Evolutionary conservation across 345 rosid species (phyloP), one percentile per base, ranked within the genome.

Genomic region (Lepidium didymum): DNA sequence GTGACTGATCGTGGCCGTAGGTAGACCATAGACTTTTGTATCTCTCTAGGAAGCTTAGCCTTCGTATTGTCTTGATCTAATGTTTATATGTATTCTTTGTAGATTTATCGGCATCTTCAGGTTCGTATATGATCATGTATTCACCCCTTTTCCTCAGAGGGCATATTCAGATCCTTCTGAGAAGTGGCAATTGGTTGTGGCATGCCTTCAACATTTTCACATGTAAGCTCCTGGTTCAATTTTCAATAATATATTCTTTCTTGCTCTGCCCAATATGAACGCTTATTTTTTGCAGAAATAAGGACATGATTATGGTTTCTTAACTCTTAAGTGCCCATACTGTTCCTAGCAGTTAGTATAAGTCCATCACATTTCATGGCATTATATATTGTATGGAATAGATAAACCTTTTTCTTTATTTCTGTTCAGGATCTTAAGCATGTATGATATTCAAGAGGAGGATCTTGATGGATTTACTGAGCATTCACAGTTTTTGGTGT

Each of bases 171-270:
- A 93, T 82, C 89, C 96, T 77, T 78, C 82, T 72, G 97, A 90
- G 83, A 93, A 90, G 79, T 93, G 98, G 98, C 88, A 93, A 60
- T 70, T 93, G 74, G 97, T 84, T 64, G 82, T 87, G 78, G 90
- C 94, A 72, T 86, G 98, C 77, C 98, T 93, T 68, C 88, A 86
- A 70, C 96, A 93, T 83, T 93, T 90, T 87, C 96, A 90, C 72
- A 81, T 84, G 98, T 93, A 74, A 80, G 91, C 63, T 35, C 45
- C 19, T 58, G 21, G 18, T 59, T 73, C 33, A 43, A 33, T 35
- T 53, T 45, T 54, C 45, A 29, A 16, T 5, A 6, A 16, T 62
- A 42, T 36, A 23, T 56, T 34, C n/a, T 55, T 18, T 23, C 56
- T 63, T 36, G 33, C 45, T 44, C 16, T 2, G 43, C 19, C 40